A percentile compares a stretch with the other conserved stretches of the same genome.
Conservation (phyloP, 2,329 filamentous ascomycete species). For the Thyridium curvatum region DNA sequence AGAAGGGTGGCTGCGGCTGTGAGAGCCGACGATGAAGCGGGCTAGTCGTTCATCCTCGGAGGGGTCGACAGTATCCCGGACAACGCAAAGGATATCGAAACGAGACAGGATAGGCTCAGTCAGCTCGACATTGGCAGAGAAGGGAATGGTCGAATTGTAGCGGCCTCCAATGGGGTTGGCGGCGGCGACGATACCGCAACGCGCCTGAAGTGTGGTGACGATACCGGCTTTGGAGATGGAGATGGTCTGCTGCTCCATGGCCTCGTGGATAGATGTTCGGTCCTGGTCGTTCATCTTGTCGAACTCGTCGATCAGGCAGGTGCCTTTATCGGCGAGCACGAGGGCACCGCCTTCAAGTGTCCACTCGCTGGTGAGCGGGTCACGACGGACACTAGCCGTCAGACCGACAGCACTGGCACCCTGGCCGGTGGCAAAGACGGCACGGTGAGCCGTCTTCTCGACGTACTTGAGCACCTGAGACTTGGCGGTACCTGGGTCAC, state of each 20-base stretch:
- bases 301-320: constrained; percentile 96
- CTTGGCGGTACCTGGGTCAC: constrained; percentile 96
- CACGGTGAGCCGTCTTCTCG: constrained; percentile 93
- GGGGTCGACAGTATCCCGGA: constrained; percentile 91
- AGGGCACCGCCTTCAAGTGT: constrained; percentile 93
- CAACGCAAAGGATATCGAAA: constrained; percentile 96
- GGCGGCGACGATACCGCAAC: constrained; percentile 92
- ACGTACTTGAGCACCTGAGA: constrained; percentile 97
- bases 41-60: constrained; percentile 88
- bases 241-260: constrained; percentile 99
- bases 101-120: constrained; percentile 96
- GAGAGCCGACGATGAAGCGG: constrained; percentile 89
- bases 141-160: constrained; percentile 94
- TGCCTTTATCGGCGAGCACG: constrained; percentile 89
- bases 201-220: constrained; percentile 91
- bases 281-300: constrained; percentile 99
- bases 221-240: constrained; percentile 99
- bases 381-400: constrained; percentile 90
- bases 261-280: constrained; percentile 96
- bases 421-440: constrained; percentile 96
- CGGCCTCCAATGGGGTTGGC: constrained; percentile 94
- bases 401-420: constrained; percentile 96
- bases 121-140: constrained; percentile 92
- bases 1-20: constrained; percentile 74
- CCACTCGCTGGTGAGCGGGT: constrained; percentile 95